These are phyloP conservation scores for Quercus phellos DNA, from an alignment of 331 rosid species.

Conservation along the genomic window DNA sequence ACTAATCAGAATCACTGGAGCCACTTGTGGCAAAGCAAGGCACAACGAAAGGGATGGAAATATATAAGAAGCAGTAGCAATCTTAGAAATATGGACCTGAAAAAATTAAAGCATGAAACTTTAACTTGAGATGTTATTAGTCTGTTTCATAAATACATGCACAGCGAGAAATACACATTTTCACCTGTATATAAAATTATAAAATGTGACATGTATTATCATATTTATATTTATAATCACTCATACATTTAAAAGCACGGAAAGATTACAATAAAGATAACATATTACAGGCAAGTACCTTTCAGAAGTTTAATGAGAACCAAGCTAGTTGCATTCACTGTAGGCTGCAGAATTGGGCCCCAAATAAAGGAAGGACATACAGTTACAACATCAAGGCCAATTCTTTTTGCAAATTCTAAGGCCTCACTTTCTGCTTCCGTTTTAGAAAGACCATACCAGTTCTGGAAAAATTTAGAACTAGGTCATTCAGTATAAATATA, in stretches of 20 bases:
- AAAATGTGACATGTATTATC: neutral
- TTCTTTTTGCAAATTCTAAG: conserved; percentile 40
- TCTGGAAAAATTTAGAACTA: conserved; percentile 27
- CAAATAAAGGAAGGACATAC: conserved; percentile 55
- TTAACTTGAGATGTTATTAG: neutral
- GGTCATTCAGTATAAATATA: neutral
- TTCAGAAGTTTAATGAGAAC: conserved; percentile 43
- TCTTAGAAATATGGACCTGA: neutral
- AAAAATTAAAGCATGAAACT: neutral
- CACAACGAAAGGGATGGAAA: neutral
- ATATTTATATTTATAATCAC: no score
- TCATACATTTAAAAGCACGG: neutral
- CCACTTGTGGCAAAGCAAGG: neutral
- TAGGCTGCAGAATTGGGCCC: conserved; percentile 76
- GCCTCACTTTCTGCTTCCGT: conserved; percentile 72
- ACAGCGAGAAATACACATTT: neutral
- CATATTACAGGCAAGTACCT: conserved; percentile 38
- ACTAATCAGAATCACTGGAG: neutral
- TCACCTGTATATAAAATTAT: neutral
- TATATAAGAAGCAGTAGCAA: neutral
- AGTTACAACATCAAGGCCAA: conserved; percentile 46
- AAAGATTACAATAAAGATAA: neutral
- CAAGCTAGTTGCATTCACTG: conserved; percentile 63
- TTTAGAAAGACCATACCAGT: conserved; percentile 73
- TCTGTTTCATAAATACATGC: neutral